Percentiles rank a stretch among this genome's conserved stretches.
phyloP scores from a whole-genome alignment of 2,329 filamentous ascomycete genomes.

The Calonectria pseudoreteaudii region DNA sequence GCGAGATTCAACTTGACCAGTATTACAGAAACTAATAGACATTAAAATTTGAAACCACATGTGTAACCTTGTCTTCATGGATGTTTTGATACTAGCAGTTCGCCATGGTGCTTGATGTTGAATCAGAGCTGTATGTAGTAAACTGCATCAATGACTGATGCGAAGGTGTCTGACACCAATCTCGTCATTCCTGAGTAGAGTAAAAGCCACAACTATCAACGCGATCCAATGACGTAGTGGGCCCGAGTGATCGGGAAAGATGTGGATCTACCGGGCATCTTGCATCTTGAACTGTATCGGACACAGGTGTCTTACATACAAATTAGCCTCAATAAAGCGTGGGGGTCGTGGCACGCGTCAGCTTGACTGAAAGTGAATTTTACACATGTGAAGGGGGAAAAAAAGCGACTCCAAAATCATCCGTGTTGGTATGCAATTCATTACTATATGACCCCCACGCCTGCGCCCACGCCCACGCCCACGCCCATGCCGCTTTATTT shows the following conservation, averaged over 20 bases:
- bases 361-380: not conserved
- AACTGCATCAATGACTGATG: not conserved
- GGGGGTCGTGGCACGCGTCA: slow-evolving; percentile 11
- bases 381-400: not conserved
- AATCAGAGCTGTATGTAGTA: not conserved
- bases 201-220: not conserved
- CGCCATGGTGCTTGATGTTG: not conserved
- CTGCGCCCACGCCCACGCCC: not conserved
- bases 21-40: slow-evolving; percentile 33
- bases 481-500: slow-evolving; percentile 35
- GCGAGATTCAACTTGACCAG: slow-evolving; percentile 32
- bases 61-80: not conserved
- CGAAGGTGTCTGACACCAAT: too few relatives aligned
- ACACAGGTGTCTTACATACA: slow-evolving; percentile 1
- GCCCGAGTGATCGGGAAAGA: slow-evolving; percentile 14
- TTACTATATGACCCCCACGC: slow-evolving; percentile 2
- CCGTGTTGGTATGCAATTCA: not conserved
- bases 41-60: not conserved
- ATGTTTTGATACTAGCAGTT: not conserved
- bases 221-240: slow-evolving; percentile 13
- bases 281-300: not conserved
- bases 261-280: slow-evolving; percentile 2
- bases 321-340: slow-evolving; percentile 21
- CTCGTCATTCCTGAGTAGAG: too few relatives aligned
- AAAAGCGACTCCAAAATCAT: not conserved